Base-by-base conservation (phyloP, 371 early-diverging fungal species). In the Lichtheimia hyalospora region DNA sequence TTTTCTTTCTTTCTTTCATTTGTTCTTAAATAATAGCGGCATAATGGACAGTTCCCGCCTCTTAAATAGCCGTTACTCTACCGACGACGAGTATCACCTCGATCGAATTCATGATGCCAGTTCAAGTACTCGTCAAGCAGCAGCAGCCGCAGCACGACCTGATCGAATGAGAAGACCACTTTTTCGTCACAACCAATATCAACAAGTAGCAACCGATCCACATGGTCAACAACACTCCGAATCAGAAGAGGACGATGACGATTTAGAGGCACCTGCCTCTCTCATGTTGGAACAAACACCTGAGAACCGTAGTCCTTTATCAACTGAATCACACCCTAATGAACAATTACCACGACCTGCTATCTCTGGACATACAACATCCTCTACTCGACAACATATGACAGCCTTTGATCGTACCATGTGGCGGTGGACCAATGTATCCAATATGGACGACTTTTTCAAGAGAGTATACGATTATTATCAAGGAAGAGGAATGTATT, bases 381-480 rank as follows among this genome's bases (percentile, higher is more conserved):
- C 55, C 14, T 69, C 69, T 6, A 70, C 68, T 54, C 66, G 66
- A 51, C 71, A 64, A 58, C 78, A 65, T 50, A 74, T 81, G 67
- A 64, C 82, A 41, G 67, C 76, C 12, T 69, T 71, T 18, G 89
- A 92, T 65, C 73, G 88, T 14, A 91, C 93, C n/a, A 73, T 92
- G 70, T 87, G 85, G 81, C 82, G 89, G 34, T 96, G 96, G 96
- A 82, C 86, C 42, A 88, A 91, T 64, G 85, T 90, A 15, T 86
- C 85, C 51, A 89, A 91, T 63, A 70, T 92, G 74, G 96, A 95
- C 68, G 79, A 82, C 39, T 92, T 95, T 64, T 84, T 94, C 60
- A 72, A 84, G 55, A 74, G 89, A 71, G 88, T 94, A 12, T 96
- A 96, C 67, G 68, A 79, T 7, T 96, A 94, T 70, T 96, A 87